Evolutionary conservation across 2,329 filamentous ascomycete species (phyloP).

Genomic region (Talaromyces amestolkiae): DNA sequence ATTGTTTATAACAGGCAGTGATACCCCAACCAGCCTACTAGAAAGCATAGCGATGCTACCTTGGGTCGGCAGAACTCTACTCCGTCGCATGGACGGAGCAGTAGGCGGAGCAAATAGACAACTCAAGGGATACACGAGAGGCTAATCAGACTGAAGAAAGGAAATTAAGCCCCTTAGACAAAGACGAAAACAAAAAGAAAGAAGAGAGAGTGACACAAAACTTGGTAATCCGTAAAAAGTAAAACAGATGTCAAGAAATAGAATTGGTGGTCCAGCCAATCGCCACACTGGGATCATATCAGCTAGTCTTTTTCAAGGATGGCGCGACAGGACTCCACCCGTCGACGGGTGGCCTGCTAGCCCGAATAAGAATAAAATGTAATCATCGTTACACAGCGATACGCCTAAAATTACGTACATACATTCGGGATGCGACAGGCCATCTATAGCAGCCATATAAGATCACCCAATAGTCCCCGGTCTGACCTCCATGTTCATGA

Average conservation of each 20-base stretch:
- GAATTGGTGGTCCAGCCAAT: background rate
- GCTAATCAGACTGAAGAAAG: background rate
- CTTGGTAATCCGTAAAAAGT: background rate
- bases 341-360: background rate
- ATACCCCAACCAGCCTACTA: background rate
- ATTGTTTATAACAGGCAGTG: background rate
- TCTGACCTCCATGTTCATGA: background rate
- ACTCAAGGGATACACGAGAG: background rate
- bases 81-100: background rate
- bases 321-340: background rate
- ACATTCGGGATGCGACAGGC: background rate
- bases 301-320: background rate
- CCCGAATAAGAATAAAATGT: background rate
- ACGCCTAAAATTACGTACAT: background rate
- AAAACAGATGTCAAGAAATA: background rate
- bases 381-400: background rate
- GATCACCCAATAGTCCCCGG: background rate
- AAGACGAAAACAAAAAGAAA: background rate
- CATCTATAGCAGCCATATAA: background rate
- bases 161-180: background rate
- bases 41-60: background rate
- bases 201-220: background rate
- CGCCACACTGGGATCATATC: too few relatives aligned
- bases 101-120: background rate
- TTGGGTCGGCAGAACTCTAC: background rate